Base-by-base conservation (phyloP, 148 eudicot genomes). In the Vaccinium macrocarpon region DNA sequence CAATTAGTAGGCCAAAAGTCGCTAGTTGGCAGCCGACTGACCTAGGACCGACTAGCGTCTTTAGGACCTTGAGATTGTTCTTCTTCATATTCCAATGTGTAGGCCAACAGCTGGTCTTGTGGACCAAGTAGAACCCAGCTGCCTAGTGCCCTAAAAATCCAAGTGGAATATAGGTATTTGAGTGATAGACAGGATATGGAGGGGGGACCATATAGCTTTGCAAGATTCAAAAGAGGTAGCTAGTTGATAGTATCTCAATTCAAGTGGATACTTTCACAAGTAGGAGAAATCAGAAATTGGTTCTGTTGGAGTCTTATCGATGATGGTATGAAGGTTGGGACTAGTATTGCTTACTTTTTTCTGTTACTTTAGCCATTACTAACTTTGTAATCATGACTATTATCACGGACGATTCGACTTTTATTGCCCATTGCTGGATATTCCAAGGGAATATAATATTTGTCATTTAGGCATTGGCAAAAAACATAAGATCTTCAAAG, bases 311-410 rank as follows among this genome's bases (percentile, higher is more conserved):
- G 68, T 75, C 68, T 23, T 82, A 14, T 82, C 79, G 11, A 8
- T 53, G 78, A 59, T 52, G 53, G 55, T 11, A 15, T 6, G 25
- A 64, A 76, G 21, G 15, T 32, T 46, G 29, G 18, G 68, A 10
- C 49, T 19, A 42, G 59, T 56, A 50, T 14, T 19, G 50, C 21
- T 61, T 52, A 18, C 71, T 51, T 83, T 42, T 64, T 64, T 71
- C 56, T 52, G 53, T 16, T 79, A 14, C 57, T 79, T 84, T 55
- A 79, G 57, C 71, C 79, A 84, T 79, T 51, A 53, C 71, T 38
- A 21, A 29, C 56, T 32, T 18, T 3, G 2, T 56, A 56, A n/a
- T 32, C 46, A 78, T 38, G 9, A 68, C 15, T 74, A 7, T 8
- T 19, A 74, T 18, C 5, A 23, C 12, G 12, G 75, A 32, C 75